Percentiles rank a stretch among this genome's conserved stretches.
phyloP scores from a whole-genome alignment of 352 stramenopile genomes.

The Globisporangium rhizosaccharum region DNA sequence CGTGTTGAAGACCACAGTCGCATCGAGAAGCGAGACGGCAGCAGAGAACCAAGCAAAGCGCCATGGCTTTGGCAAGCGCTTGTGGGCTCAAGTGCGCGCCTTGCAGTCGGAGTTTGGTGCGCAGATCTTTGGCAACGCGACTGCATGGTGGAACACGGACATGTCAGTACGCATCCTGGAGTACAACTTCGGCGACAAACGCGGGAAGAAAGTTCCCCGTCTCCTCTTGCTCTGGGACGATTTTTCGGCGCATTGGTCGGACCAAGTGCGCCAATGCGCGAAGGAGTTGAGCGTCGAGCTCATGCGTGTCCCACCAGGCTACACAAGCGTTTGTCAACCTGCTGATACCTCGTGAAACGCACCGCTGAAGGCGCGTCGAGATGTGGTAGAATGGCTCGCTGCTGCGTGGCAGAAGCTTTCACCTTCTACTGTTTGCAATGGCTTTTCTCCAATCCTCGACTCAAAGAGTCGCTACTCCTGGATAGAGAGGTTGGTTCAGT shows the following conservation, averaged over 20 bases:
- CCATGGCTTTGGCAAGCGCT: slow-evolving; percentile 19
- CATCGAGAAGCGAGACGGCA: neutral
- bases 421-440: too few relatives aligned
- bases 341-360: slow-evolving; percentile 8
- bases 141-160: slow-evolving; percentile 26
- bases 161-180: slow-evolving; percentile 18
- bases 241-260: slow-evolving; percentile 5
- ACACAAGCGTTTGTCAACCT: slow-evolving; percentile 8
- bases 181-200: slow-evolving; percentile 14
- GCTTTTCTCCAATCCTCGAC: too few relatives aligned
- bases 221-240: slow-evolving; percentile 11
- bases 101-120: slow-evolving; percentile 4
- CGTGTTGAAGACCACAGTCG: slow-evolving; percentile 21
- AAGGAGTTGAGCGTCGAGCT: too few relatives aligned
- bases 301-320: slow-evolving; percentile 5
- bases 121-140: slow-evolving; percentile 20
- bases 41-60: slow-evolving; percentile 9
- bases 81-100: too few relatives aligned
- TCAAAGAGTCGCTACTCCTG: too few relatives aligned
- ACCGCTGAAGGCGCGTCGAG: slow-evolving; percentile 1
- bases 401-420: too few relatives aligned
- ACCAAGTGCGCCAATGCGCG: neutral
- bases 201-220: neutral
- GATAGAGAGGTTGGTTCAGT: too few relatives aligned
- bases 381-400: too few relatives aligned